These are phyloP conservation scores for Periconia sp. DNA, from an alignment of 2,329 filamentous ascomycete species.

Conservation along the genomic window DNA sequence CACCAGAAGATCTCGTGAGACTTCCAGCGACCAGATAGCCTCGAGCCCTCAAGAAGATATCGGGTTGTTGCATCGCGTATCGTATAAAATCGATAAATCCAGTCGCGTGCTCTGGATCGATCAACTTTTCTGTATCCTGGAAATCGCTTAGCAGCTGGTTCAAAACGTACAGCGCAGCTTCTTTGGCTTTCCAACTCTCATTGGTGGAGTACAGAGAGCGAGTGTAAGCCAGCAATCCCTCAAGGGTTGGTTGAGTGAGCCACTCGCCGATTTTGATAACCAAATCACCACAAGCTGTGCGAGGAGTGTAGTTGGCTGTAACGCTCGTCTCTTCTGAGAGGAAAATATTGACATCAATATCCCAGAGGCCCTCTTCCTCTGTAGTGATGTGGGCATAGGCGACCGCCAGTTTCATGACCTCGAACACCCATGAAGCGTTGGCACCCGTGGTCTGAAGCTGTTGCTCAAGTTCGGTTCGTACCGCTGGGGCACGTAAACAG, in stretches of 20 bases:
- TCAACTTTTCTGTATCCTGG: constrained; percentile 70
- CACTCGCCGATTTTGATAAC: constrained; percentile 92
- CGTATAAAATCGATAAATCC: constrained; percentile 81
- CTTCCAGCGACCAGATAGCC: constrained; percentile 85
- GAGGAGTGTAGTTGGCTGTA: constrained; percentile 92
- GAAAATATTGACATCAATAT: constrained; percentile 94
- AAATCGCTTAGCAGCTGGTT: constrained; percentile 85
- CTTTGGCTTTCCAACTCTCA: constrained; percentile 66
- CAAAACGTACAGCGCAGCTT: constrained; percentile 81
- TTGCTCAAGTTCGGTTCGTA: constrained; percentile 83
- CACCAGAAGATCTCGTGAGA: constrained; percentile 68
- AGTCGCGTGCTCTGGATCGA: constrained; percentile 69
- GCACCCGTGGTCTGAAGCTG: constrained; percentile 67
- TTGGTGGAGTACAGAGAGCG: constrained; percentile 67
- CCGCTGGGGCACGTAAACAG: constrained; percentile 82
- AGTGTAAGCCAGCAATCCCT: constrained; percentile 77
- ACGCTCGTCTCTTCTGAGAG: constrained; percentile 93
- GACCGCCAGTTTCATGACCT: constrained; percentile 83
- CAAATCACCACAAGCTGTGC: constrained; percentile 88
- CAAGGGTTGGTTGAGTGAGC: constrained; percentile 74
- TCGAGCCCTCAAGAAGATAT: constrained; percentile 79
- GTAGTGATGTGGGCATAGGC: constrained; percentile 86
- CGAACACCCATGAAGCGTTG: constrained; percentile 71
- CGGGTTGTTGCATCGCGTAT: constrained; percentile 69
- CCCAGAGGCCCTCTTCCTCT: constrained; percentile 94